phyloP scores from a whole-genome alignment of 176 grass and related monocot species.

The Ensete glaucum region DNA sequence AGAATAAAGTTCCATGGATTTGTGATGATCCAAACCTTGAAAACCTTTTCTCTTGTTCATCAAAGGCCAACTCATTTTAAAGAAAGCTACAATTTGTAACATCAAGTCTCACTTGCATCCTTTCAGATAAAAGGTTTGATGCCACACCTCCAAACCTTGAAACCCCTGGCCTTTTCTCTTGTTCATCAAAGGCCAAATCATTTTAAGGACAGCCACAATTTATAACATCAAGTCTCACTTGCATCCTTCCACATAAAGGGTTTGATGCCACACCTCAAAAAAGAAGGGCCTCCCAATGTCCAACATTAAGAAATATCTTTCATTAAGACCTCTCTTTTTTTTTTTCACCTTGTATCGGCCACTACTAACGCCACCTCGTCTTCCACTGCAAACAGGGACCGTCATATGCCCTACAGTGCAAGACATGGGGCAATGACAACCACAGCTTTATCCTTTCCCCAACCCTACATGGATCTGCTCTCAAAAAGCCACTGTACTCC shows the following conservation, averaged over 20 bases:
- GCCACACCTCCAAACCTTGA: not conserved
- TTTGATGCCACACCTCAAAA: not conserved
- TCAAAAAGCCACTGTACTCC: not conserved
- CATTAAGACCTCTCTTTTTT: not conserved
- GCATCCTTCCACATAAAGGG: not conserved
- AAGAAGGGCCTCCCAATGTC: not conserved
- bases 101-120: not conserved
- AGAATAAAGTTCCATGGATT: too few relatives aligned
- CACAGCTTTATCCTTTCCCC: not conserved
- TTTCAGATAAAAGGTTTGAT: not conserved
- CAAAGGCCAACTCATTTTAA: too few relatives aligned
- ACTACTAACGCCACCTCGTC: not conserved
- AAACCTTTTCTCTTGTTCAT: too few relatives aligned
- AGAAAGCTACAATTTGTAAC: not conserved
- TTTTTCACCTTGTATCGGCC: not conserved
- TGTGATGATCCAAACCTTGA: too few relatives aligned
- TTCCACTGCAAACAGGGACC: not conserved
- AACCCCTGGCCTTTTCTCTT: too few relatives aligned
- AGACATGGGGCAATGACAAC: not conserved
- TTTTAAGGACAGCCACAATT: not conserved
- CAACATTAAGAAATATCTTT: not conserved
- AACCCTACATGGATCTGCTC: not conserved
- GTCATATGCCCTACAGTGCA: not conserved
- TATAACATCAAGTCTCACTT: not conserved
- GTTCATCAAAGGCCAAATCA: too few relatives aligned